Percentiles rank a stretch among this genome's conserved stretches.
These are phyloP conservation scores for Linaria vulgaris DNA, from an alignment of 257 asterid species.

Conservation along the genomic window DNA sequence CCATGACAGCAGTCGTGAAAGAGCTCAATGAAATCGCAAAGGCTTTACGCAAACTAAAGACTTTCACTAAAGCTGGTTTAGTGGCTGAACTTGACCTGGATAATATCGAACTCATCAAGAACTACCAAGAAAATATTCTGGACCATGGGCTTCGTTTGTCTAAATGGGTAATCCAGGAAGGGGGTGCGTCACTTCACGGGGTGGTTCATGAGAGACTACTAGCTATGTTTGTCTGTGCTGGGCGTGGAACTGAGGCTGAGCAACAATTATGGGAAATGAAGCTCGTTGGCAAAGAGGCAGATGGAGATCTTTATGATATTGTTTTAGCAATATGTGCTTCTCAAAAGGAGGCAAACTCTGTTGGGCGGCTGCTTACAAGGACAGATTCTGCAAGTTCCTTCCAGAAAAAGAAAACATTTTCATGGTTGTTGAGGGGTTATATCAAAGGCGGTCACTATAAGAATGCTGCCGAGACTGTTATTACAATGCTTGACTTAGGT, in stretches of 20 bases:
- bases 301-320: constrained; percentile 68
- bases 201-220: constrained; percentile 81
- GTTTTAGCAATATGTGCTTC: constrained; percentile 97
- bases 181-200: constrained; percentile 56
- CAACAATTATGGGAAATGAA: constrained; percentile 91
- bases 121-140: constrained; percentile 64
- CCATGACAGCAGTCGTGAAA: constrained; percentile 91
- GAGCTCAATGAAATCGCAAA: constrained; percentile 88
- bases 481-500: constrained; percentile 75
- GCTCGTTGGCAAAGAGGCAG: constrained; percentile 66
- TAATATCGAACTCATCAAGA: constrained; percentile 46
- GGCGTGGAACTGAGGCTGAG: constrained; percentile 81
- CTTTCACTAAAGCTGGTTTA: constrained; percentile 55
- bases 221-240: constrained; percentile 86
- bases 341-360: constrained; percentile 55
- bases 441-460: constrained; percentile 87
- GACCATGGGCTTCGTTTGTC: constrained; percentile 59
- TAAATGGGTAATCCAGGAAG: constrained; percentile 62
- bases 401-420: constrained; percentile 60
- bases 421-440: constrained; percentile 92
- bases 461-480: constrained; percentile 73
- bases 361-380: constrained; percentile 61
- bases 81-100: constrained; percentile 58
- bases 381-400: constrained; percentile 56
- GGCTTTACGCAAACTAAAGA: constrained; percentile 72